Evolutionary conservation across 2,329 filamentous ascomycete species (phyloP).

Genomic region (Penicillium sp.): DNA sequence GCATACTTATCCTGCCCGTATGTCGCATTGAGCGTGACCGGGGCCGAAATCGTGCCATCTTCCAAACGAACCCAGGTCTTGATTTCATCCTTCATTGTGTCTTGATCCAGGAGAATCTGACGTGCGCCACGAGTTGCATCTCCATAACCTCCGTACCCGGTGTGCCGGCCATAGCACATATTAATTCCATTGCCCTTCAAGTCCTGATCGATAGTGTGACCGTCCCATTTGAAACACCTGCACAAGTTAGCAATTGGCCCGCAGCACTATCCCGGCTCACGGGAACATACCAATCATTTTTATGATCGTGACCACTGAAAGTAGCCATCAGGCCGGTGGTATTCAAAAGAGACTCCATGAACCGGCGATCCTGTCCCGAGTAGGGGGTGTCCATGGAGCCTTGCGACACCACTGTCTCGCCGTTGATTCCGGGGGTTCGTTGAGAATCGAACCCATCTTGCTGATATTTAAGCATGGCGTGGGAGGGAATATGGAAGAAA

Average conservation of each 20-base stretch:
- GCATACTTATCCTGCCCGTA: conserved; percentile 58
- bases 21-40: conserved; percentile 58
- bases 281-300: conserved; percentile 57
- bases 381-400: conserved; percentile 29
- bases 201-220: conserved; percentile 26
- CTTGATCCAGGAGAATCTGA: conserved; percentile 52
- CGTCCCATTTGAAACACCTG: conserved; percentile 44
- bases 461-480: conserved; percentile 45
- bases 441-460: conserved; percentile 42
- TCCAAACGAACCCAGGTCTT: conserved; percentile 64
- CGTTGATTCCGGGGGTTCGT: conserved; percentile 50
- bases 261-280: conserved; percentile 29
- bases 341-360: conserved; percentile 61
- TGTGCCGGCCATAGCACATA: conserved; percentile 63
- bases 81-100: conserved; percentile 43
- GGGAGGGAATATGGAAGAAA: conserved; percentile 56
- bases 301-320: conserved; percentile 68
- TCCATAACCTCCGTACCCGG: conserved; percentile 69
- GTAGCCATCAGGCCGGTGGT: conserved; percentile 57
- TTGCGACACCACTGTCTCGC: conserved; percentile 41
- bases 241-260: conserved; percentile 14
- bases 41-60: conserved; percentile 52
- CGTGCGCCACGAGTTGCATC: conserved; percentile 61
- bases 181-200: conserved; percentile 45
- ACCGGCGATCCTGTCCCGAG: conserved; percentile 54